Evolutionary conservation across 2,329 filamentous ascomycete genomes (phyloP), one percentile per base, ranked within the genome.

Genomic region (Tolypocladium capitatum): DNA sequence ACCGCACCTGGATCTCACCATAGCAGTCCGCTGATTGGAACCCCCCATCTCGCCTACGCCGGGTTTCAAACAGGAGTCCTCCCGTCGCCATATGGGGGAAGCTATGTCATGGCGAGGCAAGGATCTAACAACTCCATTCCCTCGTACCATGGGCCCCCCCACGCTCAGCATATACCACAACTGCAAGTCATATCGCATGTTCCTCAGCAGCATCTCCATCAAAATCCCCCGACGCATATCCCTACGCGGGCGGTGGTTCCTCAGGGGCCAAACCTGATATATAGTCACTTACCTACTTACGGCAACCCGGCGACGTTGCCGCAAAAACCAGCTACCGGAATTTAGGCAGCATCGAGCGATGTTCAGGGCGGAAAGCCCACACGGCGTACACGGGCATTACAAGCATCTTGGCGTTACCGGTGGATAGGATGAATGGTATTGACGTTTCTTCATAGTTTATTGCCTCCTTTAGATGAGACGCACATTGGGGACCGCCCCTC

Each of bases 241-340:
- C 65, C 70, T 11, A 70, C 62, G 53, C 75, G 76, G 56, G 64
- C 71, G 27, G 65, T 61, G 36, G 65, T 68, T 28, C 64, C 68
- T 18, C 68, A 69, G 48, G 68, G 65, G 40, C 65, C 66, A 42
- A 59, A 58, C 46, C 74, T 73, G 55, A 60, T 69, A 6, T 79
- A 72, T 55, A 71, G 68, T 51, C 74, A 77, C 55, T 63, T 80
- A 52, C 75, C 66, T 20, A 63, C 74, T 40, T 80, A 79, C 54
- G 76, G 76, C 53, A 80, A 80, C 60, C 76, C 76, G 49, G 75
- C 76, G 31, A 74, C 74, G 31, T 60, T 80, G 58, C 76, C 76
- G 50, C 76, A 80, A 58, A 80, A 80, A 63, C 76, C 76, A 49
- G 65, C 72, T 32, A 69, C 70, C 50, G 70, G 68, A 57, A 67